Conservation (phyloP, 116 monocot species). For the Papilionanthe hybrid region DNA sequence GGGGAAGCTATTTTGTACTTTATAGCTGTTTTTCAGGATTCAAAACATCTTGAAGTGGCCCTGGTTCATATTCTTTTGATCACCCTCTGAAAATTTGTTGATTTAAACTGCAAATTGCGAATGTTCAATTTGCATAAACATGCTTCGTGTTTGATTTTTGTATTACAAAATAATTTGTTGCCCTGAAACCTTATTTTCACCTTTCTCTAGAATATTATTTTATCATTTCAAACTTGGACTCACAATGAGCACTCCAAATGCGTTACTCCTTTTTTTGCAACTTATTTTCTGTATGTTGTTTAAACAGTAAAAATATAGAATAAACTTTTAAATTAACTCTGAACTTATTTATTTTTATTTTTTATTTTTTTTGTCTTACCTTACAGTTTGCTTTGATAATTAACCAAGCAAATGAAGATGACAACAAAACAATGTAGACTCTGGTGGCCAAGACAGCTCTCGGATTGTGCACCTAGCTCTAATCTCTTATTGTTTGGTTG, state of each 20-base stretch:
- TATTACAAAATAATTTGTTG: neutral
- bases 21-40: neutral
- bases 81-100: neutral
- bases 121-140: neutral
- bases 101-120: neutral
- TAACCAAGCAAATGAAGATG: conserved; percentile 4
- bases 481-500: conserved; percentile 69
- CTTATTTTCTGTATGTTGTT: neutral
- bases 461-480: conserved; percentile 11
- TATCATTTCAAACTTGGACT: neutral
- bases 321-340: neutral
- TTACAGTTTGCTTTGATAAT: conserved; percentile 3
- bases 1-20: too few relatives aligned
- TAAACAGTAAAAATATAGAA: neutral
- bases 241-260: neutral
- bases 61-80: neutral
- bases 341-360: neutral
- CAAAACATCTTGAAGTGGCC: neutral
- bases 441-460: conserved; percentile 73
- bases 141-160: neutral
- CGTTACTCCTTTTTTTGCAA: neutral
- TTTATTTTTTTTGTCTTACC: neutral
- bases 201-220: neutral
- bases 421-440: conserved; percentile 47
- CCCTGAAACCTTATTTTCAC: neutral